Conservation (phyloP, 352 stramenopile species). For the Phytophthora lateralis region DNA sequence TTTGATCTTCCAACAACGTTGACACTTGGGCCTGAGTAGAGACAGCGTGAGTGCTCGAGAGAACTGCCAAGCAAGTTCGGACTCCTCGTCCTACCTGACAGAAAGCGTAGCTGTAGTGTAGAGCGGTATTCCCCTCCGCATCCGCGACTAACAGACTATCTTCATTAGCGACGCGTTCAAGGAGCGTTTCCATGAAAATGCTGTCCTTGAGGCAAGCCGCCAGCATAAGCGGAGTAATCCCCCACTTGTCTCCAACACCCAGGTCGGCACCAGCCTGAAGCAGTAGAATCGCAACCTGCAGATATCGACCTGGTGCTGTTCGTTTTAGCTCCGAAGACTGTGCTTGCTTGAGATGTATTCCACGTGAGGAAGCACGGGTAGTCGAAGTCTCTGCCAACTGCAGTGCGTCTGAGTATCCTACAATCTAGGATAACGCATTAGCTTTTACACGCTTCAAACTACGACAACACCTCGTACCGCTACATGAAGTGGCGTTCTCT, state of each 20-base stretch:
- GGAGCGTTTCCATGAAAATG: constrained; percentile 43
- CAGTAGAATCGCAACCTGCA: constrained; percentile 43
- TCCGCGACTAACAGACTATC: constrained; percentile 38
- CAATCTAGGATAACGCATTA: constrained; percentile 20
- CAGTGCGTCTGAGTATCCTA: constrained; percentile 40
- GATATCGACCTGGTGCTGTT: constrained; percentile 32
- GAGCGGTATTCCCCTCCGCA: constrained; percentile 46
- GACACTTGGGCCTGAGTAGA: constrained; percentile 37
- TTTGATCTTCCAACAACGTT: constrained; percentile 49
- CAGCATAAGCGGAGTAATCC: constrained; percentile 68
- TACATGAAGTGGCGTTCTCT: constrained; percentile 56
- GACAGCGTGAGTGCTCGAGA: background rate
- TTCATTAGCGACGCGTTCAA: constrained; percentile 33
- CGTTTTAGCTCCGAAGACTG: constrained; percentile 11
- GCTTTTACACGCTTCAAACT: background rate
- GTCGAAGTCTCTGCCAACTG: constrained; percentile 1
- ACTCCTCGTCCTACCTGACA: constrained; percentile 33
- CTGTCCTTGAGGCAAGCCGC: constrained; percentile 39
- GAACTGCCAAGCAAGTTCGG: background rate
- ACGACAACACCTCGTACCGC: constrained; percentile 27
- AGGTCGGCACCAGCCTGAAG: constrained; percentile 36
- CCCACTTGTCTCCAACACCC: constrained; percentile 52
- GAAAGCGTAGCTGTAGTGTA: constrained; percentile 81
- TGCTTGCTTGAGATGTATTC: constrained; percentile 11
- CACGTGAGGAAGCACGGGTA: background rate